Percentiles rank a stretch among this genome's conserved stretches.
These are phyloP conservation scores for Chrysoporthe austroafricana DNA, from an alignment of 2,329 filamentous ascomycete species.

Conservation along the genomic window DNA sequence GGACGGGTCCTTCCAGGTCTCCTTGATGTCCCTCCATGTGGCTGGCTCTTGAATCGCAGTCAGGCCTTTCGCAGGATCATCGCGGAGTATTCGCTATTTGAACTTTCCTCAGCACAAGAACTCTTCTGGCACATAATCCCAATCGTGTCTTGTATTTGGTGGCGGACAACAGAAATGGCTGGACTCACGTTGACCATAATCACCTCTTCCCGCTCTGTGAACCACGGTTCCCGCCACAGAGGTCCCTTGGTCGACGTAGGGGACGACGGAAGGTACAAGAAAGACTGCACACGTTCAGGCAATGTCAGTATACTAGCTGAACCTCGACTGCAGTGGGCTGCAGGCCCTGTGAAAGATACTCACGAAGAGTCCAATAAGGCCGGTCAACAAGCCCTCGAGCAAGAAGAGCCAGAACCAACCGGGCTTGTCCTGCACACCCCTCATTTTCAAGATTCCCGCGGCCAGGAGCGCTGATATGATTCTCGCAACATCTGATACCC, in stretches of 20 bases:
- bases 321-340: neutral
- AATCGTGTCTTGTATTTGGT: too few relatives aligned
- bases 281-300: slow-evolving; percentile 42
- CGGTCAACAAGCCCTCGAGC: slow-evolving; percentile 49
- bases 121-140: too few relatives aligned
- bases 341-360: slow-evolving; percentile 24
- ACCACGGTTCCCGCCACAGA: slow-evolving; percentile 68
- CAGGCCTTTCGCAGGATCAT: slow-evolving; percentile 58
- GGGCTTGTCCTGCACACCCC: slow-evolving; percentile 49
- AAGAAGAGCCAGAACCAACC: slow-evolving; percentile 62
- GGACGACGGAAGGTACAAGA: slow-evolving; percentile 64
- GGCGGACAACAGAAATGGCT: neutral
- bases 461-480: slow-evolving; percentile 54
- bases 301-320: neutral
- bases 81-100: slow-evolving; percentile 50
- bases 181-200: slow-evolving; percentile 64
- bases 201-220: slow-evolving; percentile 67
- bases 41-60: slow-evolving; percentile 49
- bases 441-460: slow-evolving; percentile 52
- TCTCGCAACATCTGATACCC: slow-evolving; percentile 36
- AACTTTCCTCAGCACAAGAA: neutral
- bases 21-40: slow-evolving; percentile 47
- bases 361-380: slow-evolving; percentile 52
- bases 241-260: slow-evolving; percentile 66
- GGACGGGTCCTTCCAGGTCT: slow-evolving; percentile 49